These are phyloP conservation scores for Lentinula raphanica DNA, from an alignment of 768 basidiomycete species.

Conservation along the genomic window DNA sequence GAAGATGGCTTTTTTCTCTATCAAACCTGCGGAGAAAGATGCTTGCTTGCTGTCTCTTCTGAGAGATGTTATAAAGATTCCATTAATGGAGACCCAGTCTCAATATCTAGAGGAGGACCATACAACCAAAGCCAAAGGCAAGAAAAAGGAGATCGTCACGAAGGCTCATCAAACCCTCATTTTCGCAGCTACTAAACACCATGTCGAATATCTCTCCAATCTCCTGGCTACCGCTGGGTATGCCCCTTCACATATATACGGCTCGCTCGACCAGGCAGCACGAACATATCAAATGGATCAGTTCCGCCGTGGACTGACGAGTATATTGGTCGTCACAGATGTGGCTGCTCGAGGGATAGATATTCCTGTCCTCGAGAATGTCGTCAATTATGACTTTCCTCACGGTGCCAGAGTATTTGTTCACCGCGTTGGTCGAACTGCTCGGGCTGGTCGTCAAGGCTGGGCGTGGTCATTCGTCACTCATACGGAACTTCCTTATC, in stretches of 20 bases:
- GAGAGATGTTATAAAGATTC: slow-evolving; percentile 83
- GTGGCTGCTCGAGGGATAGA: slow-evolving; percentile 98
- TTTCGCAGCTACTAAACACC: slow-evolving; percentile 96
- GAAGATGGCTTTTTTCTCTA: slow-evolving; percentile 89
- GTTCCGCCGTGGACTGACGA: slow-evolving; percentile 77
- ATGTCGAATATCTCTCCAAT: slow-evolving; percentile 88
- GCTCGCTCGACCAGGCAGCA: slow-evolving; percentile 88
- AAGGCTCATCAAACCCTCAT: slow-evolving; percentile 89
- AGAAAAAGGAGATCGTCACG: slow-evolving; percentile 44
- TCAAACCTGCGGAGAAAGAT: slow-evolving; percentile 92
- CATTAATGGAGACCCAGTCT: slow-evolving; percentile 39
- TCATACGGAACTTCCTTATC: slow-evolving; percentile 78
- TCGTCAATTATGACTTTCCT: slow-evolving; percentile 98
- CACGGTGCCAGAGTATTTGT: slow-evolving; percentile 90
- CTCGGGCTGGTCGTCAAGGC: slow-evolving; percentile 89
- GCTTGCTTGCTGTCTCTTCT: slow-evolving; percentile 81
- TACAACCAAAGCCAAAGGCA: slow-evolving; percentile 46
- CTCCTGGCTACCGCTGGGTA: slow-evolving; percentile 81
- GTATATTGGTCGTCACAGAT: slow-evolving; percentile 91
- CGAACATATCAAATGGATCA: slow-evolving; percentile 86
- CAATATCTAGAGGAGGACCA: slow-evolving; percentile 27
- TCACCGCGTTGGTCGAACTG: slow-evolving; percentile 95
- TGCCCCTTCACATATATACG: slow-evolving; percentile 90
- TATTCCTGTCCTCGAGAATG: slow-evolving; percentile 93
- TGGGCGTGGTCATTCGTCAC: slow-evolving; percentile 97